Conservation (phyloP, 2,329 filamentous ascomycete genomes). For the Colletotrichum endophyticum region DNA sequence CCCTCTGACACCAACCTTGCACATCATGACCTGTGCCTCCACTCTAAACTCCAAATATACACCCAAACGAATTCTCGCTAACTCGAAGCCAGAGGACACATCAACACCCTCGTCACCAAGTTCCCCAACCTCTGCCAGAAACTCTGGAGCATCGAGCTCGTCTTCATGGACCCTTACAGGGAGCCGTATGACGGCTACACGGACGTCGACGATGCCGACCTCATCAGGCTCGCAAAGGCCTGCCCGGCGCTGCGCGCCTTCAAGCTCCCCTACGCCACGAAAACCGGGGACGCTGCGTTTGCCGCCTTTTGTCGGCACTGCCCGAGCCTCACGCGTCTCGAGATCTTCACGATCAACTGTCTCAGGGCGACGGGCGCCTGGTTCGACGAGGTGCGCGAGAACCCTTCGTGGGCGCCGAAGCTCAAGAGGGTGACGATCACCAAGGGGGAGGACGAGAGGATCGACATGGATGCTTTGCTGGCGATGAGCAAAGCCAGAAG, state of each 20-base stretch:
- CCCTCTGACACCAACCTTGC: not conserved
- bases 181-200: not conserved
- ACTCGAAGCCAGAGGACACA: not conserved
- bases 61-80: not conserved
- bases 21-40: not conserved
- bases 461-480: not conserved
- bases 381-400: not conserved
- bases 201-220: not conserved
- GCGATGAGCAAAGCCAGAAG: not conserved
- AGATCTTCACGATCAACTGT: not conserved
- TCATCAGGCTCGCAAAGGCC: not conserved
- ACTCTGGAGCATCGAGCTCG: not conserved
- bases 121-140: not conserved
- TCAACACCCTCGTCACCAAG: not conserved
- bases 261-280: not conserved
- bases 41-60: not conserved
- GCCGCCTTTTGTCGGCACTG: not conserved
- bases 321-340: not conserved
- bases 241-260: not conserved
- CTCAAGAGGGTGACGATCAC: not conserved
- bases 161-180: not conserved
- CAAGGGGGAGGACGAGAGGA: not conserved
- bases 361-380: not conserved
- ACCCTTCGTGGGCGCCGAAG: not conserved
- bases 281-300: not conserved